phyloP scores from a whole-genome alignment of 768 basidiomycete genomes.

The Amanita pseudoporphyria region DNA sequence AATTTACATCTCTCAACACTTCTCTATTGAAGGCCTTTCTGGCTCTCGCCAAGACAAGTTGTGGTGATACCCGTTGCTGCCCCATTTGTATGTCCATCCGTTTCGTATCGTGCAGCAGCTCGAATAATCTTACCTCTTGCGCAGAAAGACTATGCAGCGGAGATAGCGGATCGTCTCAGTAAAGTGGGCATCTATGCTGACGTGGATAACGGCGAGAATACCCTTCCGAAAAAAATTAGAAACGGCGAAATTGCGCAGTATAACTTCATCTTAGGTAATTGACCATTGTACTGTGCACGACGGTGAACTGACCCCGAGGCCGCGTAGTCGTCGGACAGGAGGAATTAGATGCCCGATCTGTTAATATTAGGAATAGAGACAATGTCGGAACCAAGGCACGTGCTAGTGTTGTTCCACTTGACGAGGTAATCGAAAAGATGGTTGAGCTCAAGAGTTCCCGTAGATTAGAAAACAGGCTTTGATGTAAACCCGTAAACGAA shows the following conservation, averaged over 20 bases:
- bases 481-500: not conserved
- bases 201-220: constrained; percentile 87
- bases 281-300: too few species aligned
- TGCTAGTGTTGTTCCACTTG: constrained; percentile 65
- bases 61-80: constrained; percentile 89
- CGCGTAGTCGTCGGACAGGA: constrained; percentile 85
- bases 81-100: constrained; percentile 58
- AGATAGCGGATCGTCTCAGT: constrained; percentile 62
- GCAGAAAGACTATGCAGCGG: constrained; percentile 84
- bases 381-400: constrained; percentile 81
- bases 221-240: constrained; percentile 93
- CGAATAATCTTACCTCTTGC: constrained; percentile 10
- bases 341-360: constrained; percentile 77
- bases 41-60: constrained; percentile 95
- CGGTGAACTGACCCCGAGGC: constrained; percentile 3
- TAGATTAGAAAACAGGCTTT: constrained; percentile 33
- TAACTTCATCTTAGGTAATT: constrained; percentile 91
- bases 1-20: not conserved
- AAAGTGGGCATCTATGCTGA: constrained; percentile 77
- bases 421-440: constrained; percentile 61
- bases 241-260: constrained; percentile 97
- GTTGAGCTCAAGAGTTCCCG: constrained; percentile 53
- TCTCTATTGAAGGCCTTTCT: constrained; percentile 71
- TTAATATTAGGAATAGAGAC: constrained; percentile 94
- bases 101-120: not conserved